Conservation (phyloP, 1,284 basidiomycete genomes). For the Chiua sp. region DNA sequence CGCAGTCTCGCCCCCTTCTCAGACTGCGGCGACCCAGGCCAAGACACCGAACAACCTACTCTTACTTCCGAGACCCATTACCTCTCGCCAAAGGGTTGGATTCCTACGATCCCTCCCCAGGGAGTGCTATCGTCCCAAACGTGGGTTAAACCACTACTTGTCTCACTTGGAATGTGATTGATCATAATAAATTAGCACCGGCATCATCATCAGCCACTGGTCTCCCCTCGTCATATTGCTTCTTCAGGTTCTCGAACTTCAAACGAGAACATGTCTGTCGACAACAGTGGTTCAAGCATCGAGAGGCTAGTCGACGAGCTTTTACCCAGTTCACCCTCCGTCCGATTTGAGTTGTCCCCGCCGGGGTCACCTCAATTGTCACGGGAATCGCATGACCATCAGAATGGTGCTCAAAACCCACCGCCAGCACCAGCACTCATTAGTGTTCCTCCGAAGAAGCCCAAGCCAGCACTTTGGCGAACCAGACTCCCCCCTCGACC, state of each 20-base stretch:
- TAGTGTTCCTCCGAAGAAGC: conserved; percentile 3
- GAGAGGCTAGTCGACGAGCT: conserved; percentile 23
- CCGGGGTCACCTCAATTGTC: conserved; percentile 19
- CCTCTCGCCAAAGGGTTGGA: conserved; percentile 1
- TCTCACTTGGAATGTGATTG: neutral
- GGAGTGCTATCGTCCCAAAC: conserved; percentile 13
- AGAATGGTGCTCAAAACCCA: neutral
- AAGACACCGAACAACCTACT: conserved; percentile 20
- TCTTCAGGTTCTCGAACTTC: neutral
- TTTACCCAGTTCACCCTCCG: conserved; percentile 22
- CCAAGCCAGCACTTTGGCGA: conserved; percentile 26
- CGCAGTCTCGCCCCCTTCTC: conserved; percentile 27
- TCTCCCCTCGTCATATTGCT: conserved; percentile 2
- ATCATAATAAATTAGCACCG: neutral
- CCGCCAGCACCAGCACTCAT: conserved; percentile 1
- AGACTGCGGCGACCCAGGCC: conserved; percentile 33
- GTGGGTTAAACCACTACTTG: conserved; percentile 14
- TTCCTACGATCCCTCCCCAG: conserved; percentile 12
- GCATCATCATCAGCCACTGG: conserved; percentile 23
- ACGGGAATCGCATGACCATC: conserved; percentile 1
- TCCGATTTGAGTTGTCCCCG: conserved; percentile 28
- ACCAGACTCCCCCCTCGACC: conserved; percentile 34
- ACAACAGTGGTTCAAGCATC: conserved; percentile 13
- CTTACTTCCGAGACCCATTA: conserved; percentile 8
- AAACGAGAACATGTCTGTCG: neutral